Evolutionary conservation across 805 yeast genomes (phyloP).

Genomic region (Metschnikowia reukaufii): DNA sequence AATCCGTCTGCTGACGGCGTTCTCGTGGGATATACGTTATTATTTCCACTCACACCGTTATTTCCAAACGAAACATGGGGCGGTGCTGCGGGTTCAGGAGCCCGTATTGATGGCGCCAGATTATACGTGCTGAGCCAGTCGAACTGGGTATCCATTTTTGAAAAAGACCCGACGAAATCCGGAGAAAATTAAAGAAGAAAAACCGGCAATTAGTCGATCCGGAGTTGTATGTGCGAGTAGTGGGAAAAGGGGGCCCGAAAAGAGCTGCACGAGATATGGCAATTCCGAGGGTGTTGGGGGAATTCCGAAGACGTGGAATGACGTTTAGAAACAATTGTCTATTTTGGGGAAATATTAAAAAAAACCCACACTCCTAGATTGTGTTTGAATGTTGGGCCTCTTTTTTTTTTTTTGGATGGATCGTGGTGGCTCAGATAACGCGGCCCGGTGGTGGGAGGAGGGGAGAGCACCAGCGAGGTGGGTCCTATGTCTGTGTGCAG

Average conservation of each 20-base stretch:
- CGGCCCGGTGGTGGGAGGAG: not conserved
- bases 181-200: not conserved
- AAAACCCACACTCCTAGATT: too few species aligned
- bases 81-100: conserved; percentile 11
- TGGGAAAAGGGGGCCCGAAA: not conserved
- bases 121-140: conserved; percentile 14
- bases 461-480: too few species aligned
- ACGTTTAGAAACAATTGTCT: too few species aligned
- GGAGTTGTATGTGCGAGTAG: not conserved
- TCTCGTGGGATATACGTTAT: not conserved
- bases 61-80: conserved; percentile 18
- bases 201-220: not conserved
- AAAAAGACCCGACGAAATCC: not conserved
- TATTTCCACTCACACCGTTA: not conserved
- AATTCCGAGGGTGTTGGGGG: too few species aligned
- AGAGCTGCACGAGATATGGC: conserved; percentile 1
- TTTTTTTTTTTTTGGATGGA: too few species aligned
- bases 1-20: not conserved
- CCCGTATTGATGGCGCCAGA: not conserved
- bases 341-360: too few species aligned
- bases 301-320: too few species aligned
- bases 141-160: conserved; percentile 15
- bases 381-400: too few species aligned
- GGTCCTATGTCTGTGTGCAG: not conserved
- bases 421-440: conserved; percentile 5